phyloP scores from a whole-genome alignment of 2,329 filamentous ascomycete genomes.

The Purpureocillium lavendulum region DNA sequence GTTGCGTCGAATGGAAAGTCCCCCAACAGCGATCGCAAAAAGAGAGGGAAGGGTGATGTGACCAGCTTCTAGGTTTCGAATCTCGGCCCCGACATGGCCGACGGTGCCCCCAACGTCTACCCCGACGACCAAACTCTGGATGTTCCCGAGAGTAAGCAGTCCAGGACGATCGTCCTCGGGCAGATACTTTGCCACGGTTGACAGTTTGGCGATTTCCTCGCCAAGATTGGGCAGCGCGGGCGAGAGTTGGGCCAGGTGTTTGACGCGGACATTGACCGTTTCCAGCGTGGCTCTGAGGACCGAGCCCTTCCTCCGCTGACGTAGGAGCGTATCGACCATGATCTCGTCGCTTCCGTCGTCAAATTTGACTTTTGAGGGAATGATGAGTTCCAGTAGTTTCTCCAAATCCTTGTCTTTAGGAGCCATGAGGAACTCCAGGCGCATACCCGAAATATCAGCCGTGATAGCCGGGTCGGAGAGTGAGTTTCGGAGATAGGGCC shows the following conservation, averaged over 20 bases:
- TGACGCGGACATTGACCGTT: constrained; percentile 52
- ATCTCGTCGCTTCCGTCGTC: constrained; percentile 84
- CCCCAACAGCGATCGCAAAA: constrained; percentile 65
- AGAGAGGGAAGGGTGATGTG: constrained; percentile 82
- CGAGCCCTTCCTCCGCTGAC: constrained; percentile 78
- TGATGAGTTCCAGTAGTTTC: constrained; percentile 74
- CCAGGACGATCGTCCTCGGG: constrained; percentile 93
- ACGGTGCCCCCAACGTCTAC: constrained; percentile 61
- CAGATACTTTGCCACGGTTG: constrained; percentile 86
- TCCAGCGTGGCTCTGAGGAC: constrained; percentile 66
- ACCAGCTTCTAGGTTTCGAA: constrained; percentile 59
- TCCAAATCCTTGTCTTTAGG: constrained; percentile 78
- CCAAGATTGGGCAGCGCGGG: constrained; percentile 58
- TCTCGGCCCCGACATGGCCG: constrained; percentile 51
- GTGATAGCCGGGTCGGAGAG: constrained; percentile 51
- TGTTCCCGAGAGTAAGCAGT: constrained; percentile 62
- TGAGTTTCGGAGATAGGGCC: constrained; percentile 53
- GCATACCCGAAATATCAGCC: constrained; percentile 55
- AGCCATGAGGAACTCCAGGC: constrained; percentile 61
- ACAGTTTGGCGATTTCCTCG: constrained; percentile 72
- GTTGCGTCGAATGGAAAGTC: constrained; percentile 55
- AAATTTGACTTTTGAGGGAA: constrained; percentile 85
- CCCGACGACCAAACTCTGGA: constrained; percentile 54
- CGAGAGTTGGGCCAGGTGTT: constrained; percentile 55
- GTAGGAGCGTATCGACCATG: constrained; percentile 81